Base-by-base conservation (phyloP, 495 filamentous ascomycete genomes). In the Penicillium antarcticum region DNA sequence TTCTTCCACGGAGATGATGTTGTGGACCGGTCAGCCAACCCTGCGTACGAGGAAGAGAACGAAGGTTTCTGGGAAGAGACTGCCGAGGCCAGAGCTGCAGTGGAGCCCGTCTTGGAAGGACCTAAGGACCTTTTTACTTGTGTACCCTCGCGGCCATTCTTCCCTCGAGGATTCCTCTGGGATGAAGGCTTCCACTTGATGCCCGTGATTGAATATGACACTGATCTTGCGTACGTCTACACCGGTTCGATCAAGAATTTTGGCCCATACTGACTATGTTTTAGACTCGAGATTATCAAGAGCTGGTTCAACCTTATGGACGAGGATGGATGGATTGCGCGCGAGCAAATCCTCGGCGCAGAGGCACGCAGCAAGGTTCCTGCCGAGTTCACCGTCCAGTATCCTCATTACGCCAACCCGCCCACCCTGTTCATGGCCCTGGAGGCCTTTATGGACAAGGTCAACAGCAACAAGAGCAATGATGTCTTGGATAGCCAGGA, bases 31-130 rank as follows among this genome's bases (percentile, higher is more conserved):
- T 96, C 92, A 0, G 89, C 90, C 56, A 88, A 88, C 14, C 78
- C 86, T 5, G 94, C 94, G 57, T 97, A 98, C 53, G 89, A 95
- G 12, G 94, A 98, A 69, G 92, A 96, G 53, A 89, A 94, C 52
- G 94, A 98, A 71, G 91, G 90, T 5, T 97, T 97, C 74, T 96
- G 91, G 91, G 88, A 95, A 68, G 94, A 96, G 57, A 85, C 92
- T 14, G 84, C 77, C 16, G 84, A 85, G 61, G 91, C 91, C 12
- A 78, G 90, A 13, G 80, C 72, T 21, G 81, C 83, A 34, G 81
- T 77, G 18, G 69, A 81, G 57, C 83, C 87, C 49, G 63, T 67
- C 6, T 66, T 87, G 10, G 94, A 96, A 61, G 92, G 89, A 0
- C 90, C 92, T 4, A 87, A 85, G 49, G 88, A 95, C 64, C 82